Evolutionary conservation across 805 yeast species (phyloP), one percentile per base, ranked within the genome.

Genomic region (Yarrowia alimentaria): DNA sequence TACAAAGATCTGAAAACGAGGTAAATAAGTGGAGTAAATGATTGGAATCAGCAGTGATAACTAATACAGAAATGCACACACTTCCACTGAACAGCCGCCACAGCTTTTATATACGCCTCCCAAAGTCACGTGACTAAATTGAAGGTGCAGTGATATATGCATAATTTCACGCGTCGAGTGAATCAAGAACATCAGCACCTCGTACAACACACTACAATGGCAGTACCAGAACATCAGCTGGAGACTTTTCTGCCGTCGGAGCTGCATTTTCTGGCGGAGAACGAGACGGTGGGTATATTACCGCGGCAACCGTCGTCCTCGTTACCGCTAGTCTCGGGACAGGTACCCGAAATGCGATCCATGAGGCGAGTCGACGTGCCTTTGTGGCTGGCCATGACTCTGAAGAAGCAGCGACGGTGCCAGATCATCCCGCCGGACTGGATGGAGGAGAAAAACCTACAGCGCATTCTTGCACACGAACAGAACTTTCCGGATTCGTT

Each of bases 321-420:
- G n/a, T n/a, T n/a, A n/a, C n/a, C n/a, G n/a, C n/a, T n/a, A n/a
- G n/a, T n/a, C n/a, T n/a, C n/a, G 82, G 61, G 67, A 81, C 2
- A 74, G 84, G 78, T 78, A 77, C 26, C 72, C 80, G 76, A 38
- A 80, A n/a, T n/a, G n/a, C n/a, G n/a, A n/a, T n/a, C n/a, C n/a
- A n/a, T n/a, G n/a, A n/a, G n/a, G n/a, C n/a, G n/a, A n/a, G n/a
- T n/a, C n/a, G n/a, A n/a, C n/a, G n/a, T 93, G 0, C 95, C 96
- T 0, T 56, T 91, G 1, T 93, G 98, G 98, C 70, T 86, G 16
- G 98, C 97, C 0, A 63, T 90, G 6, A 68, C 90, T 16, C 69
- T 93, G 43, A 88, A 87, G 61, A 80, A 82, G 38, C 98, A 93
- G 64, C 83, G 81, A 38, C 83, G 89, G 60, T 88, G 97, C 66